Base-by-base conservation (phyloP, 108 stramenopile genomes). In the Licmophora abbreviata region DNA sequence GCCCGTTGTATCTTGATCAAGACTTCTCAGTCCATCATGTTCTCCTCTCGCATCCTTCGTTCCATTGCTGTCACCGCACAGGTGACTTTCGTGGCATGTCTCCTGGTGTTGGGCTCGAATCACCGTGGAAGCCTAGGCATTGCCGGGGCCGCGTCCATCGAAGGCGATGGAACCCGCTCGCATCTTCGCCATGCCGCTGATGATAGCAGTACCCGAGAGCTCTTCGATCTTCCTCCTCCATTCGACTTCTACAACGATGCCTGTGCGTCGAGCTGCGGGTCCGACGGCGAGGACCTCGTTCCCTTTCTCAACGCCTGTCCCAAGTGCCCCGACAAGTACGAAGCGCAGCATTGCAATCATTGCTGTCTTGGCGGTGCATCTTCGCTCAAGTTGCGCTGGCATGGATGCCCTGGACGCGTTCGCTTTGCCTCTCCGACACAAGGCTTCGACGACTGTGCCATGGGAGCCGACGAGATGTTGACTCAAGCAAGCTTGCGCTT, bases 361-460 rank as follows among this genome's bases (percentile, higher is more conserved):
- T 61, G 60, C 41, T 61, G 60, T 25, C 44, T 34, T 14, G 42
- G 38, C 23, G 60, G 51, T 10, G 51, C 60, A 22, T 53, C 51
- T 45, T 61, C 60, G 18, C 21, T 61, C 11, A 52, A 61, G n/a
- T 32, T 61, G 23, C 51, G 60, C n/a, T 61, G 51, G 38, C 38
- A 42, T 32, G 60, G 60, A 15, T 53, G 51, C 28, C 18, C 41
- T 0, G 51, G 44, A 18, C 26, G 31, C 1, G 7, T 45, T 20
- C 7, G 35, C 14, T 53, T 37, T 35, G 44, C 24, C 8, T n/a
- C 49, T 23, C 30, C 28, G 3, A 8, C 28, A 18, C 36, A 60
- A 41, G n/a, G 5, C 8, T 20, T 41, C 17, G 30, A 42, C 11
- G 15, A 37, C 20, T 37, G 37, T 26, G 49, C 30, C 2, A 15